Base-by-base conservation (phyloP, 805 yeast genomes). In the Starmera quercuum region DNA sequence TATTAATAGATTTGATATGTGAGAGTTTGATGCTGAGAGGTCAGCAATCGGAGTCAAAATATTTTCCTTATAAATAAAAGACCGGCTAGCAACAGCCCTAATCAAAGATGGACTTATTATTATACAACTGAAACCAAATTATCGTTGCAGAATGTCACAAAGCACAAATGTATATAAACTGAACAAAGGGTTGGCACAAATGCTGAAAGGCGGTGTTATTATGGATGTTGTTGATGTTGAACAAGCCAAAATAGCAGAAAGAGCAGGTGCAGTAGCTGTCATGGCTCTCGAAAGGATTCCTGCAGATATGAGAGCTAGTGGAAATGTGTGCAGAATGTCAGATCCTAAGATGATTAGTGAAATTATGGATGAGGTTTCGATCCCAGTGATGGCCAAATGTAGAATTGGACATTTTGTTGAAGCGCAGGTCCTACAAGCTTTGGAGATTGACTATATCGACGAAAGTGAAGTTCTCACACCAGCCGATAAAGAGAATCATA, bases 281-380 rank as follows among this genome's bases (percentile, higher is more conserved):
- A 83, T 83, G 94, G 94, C 94, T 5, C 66, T 83, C 43, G 94
- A 83, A 60, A 64, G 80, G 46, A 84, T 83, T 37, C 94, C 94
- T 9, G 86, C 92, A 7, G 92, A 83, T 53, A 83, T 83, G 73
- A 72, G 92, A 51, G 78, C 73, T 41, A 73, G 80, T 34, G 90
- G 90, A 32, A 81, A 82, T 37, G 92, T 83, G 32, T 83, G 90
- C 38, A 71, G 94, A 48, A 83, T 83, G 94, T 75, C 84, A 15
- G 94, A 83, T 53, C 94, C 94, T 3, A 63, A 77, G 45, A 75
- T 83, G 83, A 79, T 83, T 58, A 64, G 70, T 52, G 77, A 71
- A 14, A 83, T 83, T 55, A 79, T 79, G 84, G 73, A 64, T 4
- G 42, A 43, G 12, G 83, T 77, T 8, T 68, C 78, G 6, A 77